A percentile compares a stretch with the other conserved stretches of the same genome.
phyloP scores from a whole-genome alignment of 257 asterid species.

The Dorcoceras hygrometricum region DNA sequence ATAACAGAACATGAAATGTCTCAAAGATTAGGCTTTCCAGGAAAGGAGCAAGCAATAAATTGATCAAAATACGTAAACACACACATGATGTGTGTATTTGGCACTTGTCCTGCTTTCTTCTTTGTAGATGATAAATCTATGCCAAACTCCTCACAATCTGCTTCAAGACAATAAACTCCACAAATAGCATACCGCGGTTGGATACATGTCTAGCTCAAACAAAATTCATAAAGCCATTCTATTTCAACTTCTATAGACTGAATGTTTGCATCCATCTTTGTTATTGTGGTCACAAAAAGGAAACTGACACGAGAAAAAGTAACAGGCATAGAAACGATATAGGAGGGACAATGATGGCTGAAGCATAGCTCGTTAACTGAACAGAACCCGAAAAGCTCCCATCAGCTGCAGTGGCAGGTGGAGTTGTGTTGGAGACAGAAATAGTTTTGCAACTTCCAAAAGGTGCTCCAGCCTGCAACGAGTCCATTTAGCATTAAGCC shows the following conservation, averaged over 20 bases:
- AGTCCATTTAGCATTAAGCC: slow-evolving; percentile 15
- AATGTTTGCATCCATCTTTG: slow-evolving; percentile 20
- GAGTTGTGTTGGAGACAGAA: slow-evolving; percentile 44
- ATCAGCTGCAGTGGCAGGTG: slow-evolving; percentile 36
- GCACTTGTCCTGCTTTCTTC: slow-evolving; percentile 13
- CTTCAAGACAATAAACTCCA: slow-evolving; percentile 15
- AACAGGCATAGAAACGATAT: slow-evolving; percentile 27
- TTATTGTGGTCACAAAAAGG: slow-evolving; percentile 30
- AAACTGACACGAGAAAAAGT: slow-evolving; percentile 28
- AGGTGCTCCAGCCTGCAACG: slow-evolving; percentile 72
- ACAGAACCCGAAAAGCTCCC: slow-evolving; percentile 97
- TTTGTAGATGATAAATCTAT: slow-evolving; percentile 6
- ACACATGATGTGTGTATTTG: background rate
- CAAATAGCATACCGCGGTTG: slow-evolving; percentile 13
- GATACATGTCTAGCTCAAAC: slow-evolving; percentile 21
- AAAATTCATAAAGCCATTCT: slow-evolving; percentile 34
- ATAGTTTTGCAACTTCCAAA: slow-evolving; percentile 73
- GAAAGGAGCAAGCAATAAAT: no score
- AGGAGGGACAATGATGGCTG: slow-evolving; percentile 35
- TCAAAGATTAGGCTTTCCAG: no score
- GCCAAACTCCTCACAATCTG: slow-evolving; percentile 15
- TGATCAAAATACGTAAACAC: no score
- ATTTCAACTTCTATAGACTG: slow-evolving; percentile 33
- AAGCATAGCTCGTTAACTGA: slow-evolving; percentile 70
- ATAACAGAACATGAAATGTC: background rate